phyloP scores from a whole-genome alignment of 2,329 filamentous ascomycete species.

The Scorias spongiosa region DNA sequence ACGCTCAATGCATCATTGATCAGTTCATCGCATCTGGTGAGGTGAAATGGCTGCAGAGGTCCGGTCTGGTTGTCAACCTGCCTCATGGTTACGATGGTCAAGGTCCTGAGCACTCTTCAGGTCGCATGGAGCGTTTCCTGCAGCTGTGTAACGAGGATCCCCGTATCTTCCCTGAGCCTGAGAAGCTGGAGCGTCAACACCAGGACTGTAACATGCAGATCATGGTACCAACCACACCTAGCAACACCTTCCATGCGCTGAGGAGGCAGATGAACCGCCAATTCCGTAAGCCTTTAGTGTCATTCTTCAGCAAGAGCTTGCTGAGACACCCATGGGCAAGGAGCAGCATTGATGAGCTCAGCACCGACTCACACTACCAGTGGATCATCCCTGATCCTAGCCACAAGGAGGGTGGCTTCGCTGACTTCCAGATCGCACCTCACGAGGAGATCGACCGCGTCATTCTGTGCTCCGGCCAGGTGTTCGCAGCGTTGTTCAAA shows the following conservation, averaged over 20 bases:
- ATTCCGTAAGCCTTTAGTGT: conserved; percentile 93
- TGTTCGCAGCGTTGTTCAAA: conserved; percentile 80
- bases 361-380: conserved; percentile 79
- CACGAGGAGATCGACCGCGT: conserved; percentile 85
- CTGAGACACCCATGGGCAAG: conserved; percentile 87
- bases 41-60: conserved; percentile 97
- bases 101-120: conserved; percentile 95
- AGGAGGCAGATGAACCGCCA: conserved; percentile 97
- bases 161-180: conserved; percentile 70
- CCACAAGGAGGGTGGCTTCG: conserved; percentile 47
- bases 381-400: conserved; percentile 91
- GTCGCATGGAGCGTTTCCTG: conserved; percentile 90
- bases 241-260: conserved; percentile 92
- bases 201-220: conserved; percentile 99
- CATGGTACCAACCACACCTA: conserved; percentile 88
- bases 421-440: conserved; percentile 46
- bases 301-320: conserved; percentile 97
- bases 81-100: conserved; percentile 98
- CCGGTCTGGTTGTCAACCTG: conserved; percentile 86
- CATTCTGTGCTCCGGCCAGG: conserved; percentile 86
- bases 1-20: conserved; percentile 96
- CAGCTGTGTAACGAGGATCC: conserved; percentile 97
- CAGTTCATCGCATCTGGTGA: conserved; percentile 97
- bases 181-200: conserved; percentile 91
- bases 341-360: conserved; percentile 81